These are phyloP conservation scores for Cladosporium sp. DNA, from an alignment of 2,329 filamentous ascomycete genomes.

Conservation along the genomic window DNA sequence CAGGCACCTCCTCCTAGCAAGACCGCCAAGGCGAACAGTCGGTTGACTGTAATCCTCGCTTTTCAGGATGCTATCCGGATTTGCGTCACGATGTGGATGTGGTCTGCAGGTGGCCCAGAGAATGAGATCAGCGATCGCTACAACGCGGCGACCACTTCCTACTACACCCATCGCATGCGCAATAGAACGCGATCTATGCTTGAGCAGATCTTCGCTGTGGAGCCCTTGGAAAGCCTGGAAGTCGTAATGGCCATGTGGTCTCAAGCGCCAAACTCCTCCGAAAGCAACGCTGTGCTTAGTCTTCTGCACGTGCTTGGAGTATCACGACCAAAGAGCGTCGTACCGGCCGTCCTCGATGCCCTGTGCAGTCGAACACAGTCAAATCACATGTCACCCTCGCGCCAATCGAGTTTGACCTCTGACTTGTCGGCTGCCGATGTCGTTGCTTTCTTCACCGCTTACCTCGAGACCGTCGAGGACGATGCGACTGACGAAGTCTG, in stretches of 20 bases:
- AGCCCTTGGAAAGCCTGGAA: slow-evolving; percentile 88
- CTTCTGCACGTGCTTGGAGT: slow-evolving; percentile 86
- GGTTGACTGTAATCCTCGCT: slow-evolving; percentile 87
- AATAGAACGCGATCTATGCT: slow-evolving; percentile 82
- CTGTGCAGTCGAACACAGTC: slow-evolving; percentile 94
- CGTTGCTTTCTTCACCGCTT: slow-evolving; percentile 83
- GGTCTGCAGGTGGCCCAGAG: slow-evolving; percentile 65
- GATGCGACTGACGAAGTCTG: slow-evolving; percentile 98
- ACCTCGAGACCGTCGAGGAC: slow-evolving; percentile 83
- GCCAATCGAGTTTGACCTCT: slow-evolving; percentile 84
- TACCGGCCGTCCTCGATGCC: slow-evolving; percentile 91
- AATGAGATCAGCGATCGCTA: slow-evolving; percentile 51
- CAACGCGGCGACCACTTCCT: slow-evolving; percentile 70
- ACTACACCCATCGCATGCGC: slow-evolving; percentile 84
- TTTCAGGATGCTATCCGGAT: slow-evolving; percentile 93
- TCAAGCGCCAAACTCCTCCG: slow-evolving; percentile 36
- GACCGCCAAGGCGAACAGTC: slow-evolving; percentile 82
- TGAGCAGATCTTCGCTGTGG: slow-evolving; percentile 87
- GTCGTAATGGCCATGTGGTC: slow-evolving; percentile 83
- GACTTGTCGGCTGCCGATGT: slow-evolving; percentile 77
- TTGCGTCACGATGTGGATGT: slow-evolving; percentile 92
- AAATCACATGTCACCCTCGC: slow-evolving; percentile 64
- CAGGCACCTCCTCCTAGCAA: slow-evolving; percentile 63
- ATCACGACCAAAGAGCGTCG: slow-evolving; percentile 81
- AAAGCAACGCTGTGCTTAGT: slow-evolving; percentile 62